A percentile compares a stretch with the other conserved stretches of the same genome.
Conservation (phyloP, 2,329 filamentous ascomycete genomes). For the Bipolaris gigantea region DNA sequence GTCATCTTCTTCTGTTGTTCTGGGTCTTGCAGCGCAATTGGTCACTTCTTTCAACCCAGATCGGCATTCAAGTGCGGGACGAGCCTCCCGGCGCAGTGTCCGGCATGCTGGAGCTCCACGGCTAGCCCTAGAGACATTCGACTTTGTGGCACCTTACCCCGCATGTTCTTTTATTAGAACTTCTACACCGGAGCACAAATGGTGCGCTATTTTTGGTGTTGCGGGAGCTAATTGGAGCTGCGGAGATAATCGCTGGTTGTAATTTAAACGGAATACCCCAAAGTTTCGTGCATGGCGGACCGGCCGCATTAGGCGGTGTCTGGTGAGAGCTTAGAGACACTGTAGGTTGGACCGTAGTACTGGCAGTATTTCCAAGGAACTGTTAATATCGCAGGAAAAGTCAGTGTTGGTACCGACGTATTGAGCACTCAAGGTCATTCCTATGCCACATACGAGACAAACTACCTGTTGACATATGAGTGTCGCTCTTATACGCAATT, state of each 20-base stretch:
- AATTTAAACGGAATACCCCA: conserved; percentile 21
- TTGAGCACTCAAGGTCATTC: too few relatives aligned
- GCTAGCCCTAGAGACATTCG: conserved; percentile 7
- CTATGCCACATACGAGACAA: too few relatives aligned
- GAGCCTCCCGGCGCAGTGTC: conserved; percentile 9
- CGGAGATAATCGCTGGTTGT: neutral
- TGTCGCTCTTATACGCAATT: too few relatives aligned
- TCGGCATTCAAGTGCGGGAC: neutral
- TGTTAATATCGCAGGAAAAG: too few relatives aligned
- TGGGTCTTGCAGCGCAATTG: neutral
- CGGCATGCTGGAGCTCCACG: conserved; percentile 1
- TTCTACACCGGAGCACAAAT: neutral
- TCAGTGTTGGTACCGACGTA: too few relatives aligned
- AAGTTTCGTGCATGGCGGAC: conserved; percentile 48
- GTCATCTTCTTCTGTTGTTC: neutral
- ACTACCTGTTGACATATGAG: too few relatives aligned
- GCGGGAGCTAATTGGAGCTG: conserved; percentile 11
- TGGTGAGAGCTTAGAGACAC: conserved; percentile 15
- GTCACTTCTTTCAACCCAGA: neutral
- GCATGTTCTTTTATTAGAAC: conserved; percentile 6
- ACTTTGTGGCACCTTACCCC: conserved; percentile 17
- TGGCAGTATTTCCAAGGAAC: too few relatives aligned
- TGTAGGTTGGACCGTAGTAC: conserved; percentile 9
- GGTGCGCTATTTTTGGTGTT: conserved; percentile 8
- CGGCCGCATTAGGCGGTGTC: conserved; percentile 46